Base-by-base conservation (phyloP, 768 basidiomycete genomes). In the Lactarius quietus region DNA sequence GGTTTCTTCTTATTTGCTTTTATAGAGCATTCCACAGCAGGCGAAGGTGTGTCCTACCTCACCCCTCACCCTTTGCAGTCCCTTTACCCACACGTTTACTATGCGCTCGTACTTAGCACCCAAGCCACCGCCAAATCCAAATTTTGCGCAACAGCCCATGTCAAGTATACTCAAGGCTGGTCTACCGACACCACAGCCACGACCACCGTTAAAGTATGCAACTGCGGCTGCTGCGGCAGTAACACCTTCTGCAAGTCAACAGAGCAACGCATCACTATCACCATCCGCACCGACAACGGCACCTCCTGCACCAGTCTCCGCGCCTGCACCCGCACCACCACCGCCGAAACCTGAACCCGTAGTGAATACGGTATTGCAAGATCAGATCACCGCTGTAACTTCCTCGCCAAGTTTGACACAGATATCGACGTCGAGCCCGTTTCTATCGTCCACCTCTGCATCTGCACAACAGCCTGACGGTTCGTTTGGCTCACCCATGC, bases 351-450 rank as follows among this genome's bases (percentile, higher is more conserved):
- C 78, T 28, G 64, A 65, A 43, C 55, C 55, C 2, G 60, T 41
- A 17, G n/a, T 55, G 20, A 29, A 60, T 31, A 71, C 70, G 59
- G 43, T 72, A 48, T 61, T 70, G 43, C 71, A 73, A 52, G 81
- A 82, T 17, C 76, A 78, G 43, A 73, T 76, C 41, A 74, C 75
- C 3, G 76, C 72, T 0, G 70, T 77, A 29, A 76, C 85, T 15
- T 85, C 89, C 0, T 92, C 92, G 10, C 91, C 92, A 33, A 93
- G 91, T 73, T 77, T 93, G 61, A 93, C 92, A n/a, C 90, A 93
- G 75, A 87, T 85, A 43, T 92, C 92, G 6, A 80, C 88, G 57
- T 88, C 89, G 63, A 93, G 91, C 68, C 91, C 91, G 0, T 86
- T 92, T 79, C 70, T 92, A 59, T 92, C 91, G 20, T 91, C 84